phyloP scores from a whole-genome alignment of 495 filamentous ascomycete species.

The Tetracladium setigerum region DNA sequence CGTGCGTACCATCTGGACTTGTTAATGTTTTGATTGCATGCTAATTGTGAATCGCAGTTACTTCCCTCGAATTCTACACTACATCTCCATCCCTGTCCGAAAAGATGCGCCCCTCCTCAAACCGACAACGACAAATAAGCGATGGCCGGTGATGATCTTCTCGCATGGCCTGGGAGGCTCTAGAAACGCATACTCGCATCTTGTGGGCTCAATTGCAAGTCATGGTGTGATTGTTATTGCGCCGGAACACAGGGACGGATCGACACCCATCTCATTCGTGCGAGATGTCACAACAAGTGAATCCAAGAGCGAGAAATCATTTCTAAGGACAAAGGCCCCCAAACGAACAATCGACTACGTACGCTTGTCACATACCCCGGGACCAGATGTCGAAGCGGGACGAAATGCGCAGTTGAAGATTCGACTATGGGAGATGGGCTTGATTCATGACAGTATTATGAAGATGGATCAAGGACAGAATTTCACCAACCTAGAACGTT shows the following conservation, averaged over 20 bases:
- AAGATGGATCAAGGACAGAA: slow-evolving; percentile 48
- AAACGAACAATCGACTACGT: slow-evolving; percentile 34
- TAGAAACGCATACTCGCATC: slow-evolving; percentile 66
- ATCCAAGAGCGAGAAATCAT: slow-evolving; percentile 25
- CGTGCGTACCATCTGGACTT: slow-evolving; percentile 37
- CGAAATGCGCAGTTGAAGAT: slow-evolving; percentile 63
- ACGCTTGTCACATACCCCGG: slow-evolving; percentile 43
- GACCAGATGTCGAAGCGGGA: slow-evolving; percentile 45
- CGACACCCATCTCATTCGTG: slow-evolving; percentile 56
- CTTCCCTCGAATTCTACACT: slow-evolving; percentile 58
- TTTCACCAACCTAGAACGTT: slow-evolving; percentile 39
- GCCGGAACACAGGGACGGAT: slow-evolving; percentile 71
- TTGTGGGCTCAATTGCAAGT: slow-evolving; percentile 62
- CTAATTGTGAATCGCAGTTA: slow-evolving; percentile 28
- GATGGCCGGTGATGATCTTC: slow-evolving; percentile 75
- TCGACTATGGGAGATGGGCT: slow-evolving; percentile 62
- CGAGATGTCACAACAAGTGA: slow-evolving; percentile 32
- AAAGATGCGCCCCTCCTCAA: slow-evolving; percentile 35
- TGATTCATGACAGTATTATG: slow-evolving; percentile 53
- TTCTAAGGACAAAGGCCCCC: slow-evolving; percentile 17
- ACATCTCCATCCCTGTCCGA: slow-evolving; percentile 51
- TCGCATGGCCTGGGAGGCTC: slow-evolving; percentile 73
- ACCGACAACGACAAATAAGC: slow-evolving; percentile 20
- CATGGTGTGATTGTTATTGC: slow-evolving; percentile 70
- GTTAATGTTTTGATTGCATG: background rate